Base-by-base conservation (phyloP, 2,329 filamentous ascomycete species). In the Calonectria henricotiae region DNA sequence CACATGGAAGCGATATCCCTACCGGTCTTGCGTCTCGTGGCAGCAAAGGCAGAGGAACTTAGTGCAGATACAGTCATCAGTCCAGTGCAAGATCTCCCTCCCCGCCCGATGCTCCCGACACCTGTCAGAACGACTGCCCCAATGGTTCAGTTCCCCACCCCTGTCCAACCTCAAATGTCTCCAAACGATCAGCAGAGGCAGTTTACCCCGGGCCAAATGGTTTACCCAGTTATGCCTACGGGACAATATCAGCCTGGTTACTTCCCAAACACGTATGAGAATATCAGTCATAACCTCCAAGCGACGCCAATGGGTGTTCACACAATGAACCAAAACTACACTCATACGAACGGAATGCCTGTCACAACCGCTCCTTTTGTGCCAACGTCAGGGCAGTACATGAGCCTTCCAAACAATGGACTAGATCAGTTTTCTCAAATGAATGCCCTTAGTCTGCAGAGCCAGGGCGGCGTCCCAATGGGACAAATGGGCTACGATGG, bases 1-100 rank as follows among this genome's bases (percentile, higher is more conserved):
- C 95, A 98, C 80, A 96, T 98, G 94, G 94, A 98, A 81, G 91
- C 94, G 74, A 93, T 98, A 78, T 94, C 93, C 77, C 89, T 98
- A 78, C 95, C 95, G 0, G 89, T 98, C 37, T 85, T 97, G 67
- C 84, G 85, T 17, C 85, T 92, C 3, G 89, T 91, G 4, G 85
- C 85, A 5, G 79, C 77, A 43, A 82, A 76, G 64, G 81, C 82
- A 44, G 86, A 83, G 71, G 84, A 86, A 58, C 82, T 92, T 20
- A 85, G 88, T 27, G 85, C 86, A 8, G 89, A 93, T 75, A 92
- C 90, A 25, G 85, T 92, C 73, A 91, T 93, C 80, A 93, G 90
- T 77, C 91, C 91, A 0, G 86, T 93, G 2, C 90, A 91, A 74
- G 89, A 90, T 51, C 85, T 83, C 43, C 75, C 75, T 27, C 74